Percentiles rank a stretch among this genome's conserved stretches.
Evolutionary conservation across 108 stramenopile genomes (phyloP).

Genomic region (Stephanodiscus minutulus): DNA sequence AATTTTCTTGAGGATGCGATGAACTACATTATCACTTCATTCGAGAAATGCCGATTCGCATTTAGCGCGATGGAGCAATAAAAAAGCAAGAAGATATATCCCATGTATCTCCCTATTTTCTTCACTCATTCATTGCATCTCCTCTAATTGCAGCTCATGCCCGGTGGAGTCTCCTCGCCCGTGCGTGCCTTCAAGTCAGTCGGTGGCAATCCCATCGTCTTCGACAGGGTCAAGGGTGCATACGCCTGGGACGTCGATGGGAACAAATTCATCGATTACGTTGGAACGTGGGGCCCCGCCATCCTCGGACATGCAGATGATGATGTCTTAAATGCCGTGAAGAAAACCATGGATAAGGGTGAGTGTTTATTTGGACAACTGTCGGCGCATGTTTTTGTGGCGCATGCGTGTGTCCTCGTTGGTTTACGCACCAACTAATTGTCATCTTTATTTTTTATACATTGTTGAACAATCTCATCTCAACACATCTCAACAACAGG

Average conservation of each 20-base stretch:
- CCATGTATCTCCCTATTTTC: not conserved
- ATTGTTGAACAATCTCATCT: not conserved
- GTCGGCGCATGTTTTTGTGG: not conserved
- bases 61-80: no score
- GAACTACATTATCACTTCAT: no score
- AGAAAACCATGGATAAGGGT: constrained; percentile 93
- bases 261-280: constrained; percentile 95
- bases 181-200: constrained; percentile 98
- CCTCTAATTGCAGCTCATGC: constrained; percentile 84
- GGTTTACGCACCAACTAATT: not conserved
- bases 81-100: not conserved
- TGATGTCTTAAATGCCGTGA: constrained; percentile 93
- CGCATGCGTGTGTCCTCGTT: not conserved
- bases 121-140: constrained; percentile 6
- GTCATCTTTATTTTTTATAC: not conserved
- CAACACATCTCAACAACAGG: no score
- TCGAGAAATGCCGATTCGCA: no score
- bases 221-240: constrained; percentile 96
- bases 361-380: constrained; percentile 2
- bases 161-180: constrained; percentile 97
- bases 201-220: constrained; percentile 97
- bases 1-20: no score
- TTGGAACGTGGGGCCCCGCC: constrained; percentile 98
- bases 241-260: constrained; percentile 99
- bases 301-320: constrained; percentile 98